phyloP scores from a whole-genome alignment of 352 stramenopile species.

The Thraustochytrium sp. region DNA sequence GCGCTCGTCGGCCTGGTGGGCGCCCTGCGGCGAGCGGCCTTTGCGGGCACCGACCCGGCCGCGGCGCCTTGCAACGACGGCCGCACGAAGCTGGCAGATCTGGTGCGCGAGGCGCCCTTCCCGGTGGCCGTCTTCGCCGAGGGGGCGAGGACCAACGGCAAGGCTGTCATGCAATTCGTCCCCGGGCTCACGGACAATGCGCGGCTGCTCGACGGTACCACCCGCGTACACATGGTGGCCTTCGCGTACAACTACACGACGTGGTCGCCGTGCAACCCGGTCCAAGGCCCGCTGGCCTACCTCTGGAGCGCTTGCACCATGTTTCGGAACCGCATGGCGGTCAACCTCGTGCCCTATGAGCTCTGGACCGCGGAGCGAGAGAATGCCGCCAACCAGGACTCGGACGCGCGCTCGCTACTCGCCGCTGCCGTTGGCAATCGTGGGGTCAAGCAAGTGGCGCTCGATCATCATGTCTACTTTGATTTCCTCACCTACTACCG shows the following conservation, averaged over 20 bases:
- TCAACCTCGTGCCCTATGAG: constrained; percentile 28
- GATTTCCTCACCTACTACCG: constrained; percentile 9
- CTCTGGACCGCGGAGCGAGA: not conserved
- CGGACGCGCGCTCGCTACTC: not conserved
- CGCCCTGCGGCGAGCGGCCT: not conserved
- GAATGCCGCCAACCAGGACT: not conserved
- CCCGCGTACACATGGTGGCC: not conserved
- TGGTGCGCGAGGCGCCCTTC: not conserved
- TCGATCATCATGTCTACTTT: not conserved
- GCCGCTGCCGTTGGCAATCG: constrained; percentile 13
- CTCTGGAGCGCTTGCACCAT: not conserved
- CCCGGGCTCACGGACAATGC: not conserved
- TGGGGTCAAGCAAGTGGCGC: constrained; percentile 18
- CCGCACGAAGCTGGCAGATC: not conserved
- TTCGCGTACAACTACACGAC: not conserved
- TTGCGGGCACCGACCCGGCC: not conserved
- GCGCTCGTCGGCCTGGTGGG: not conserved
- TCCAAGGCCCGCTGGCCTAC: not conserved
- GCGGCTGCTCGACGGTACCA: not conserved
- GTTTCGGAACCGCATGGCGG: not conserved
- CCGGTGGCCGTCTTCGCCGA: constrained; percentile 13
- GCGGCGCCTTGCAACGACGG: not conserved
- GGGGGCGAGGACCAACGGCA: constrained; percentile 14
- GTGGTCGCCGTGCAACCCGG: not conserved
- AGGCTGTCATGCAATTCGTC: constrained; percentile 15